Conservation (phyloP, 2,329 filamentous ascomycete species). For the Lasiodiplodia sp. region DNA sequence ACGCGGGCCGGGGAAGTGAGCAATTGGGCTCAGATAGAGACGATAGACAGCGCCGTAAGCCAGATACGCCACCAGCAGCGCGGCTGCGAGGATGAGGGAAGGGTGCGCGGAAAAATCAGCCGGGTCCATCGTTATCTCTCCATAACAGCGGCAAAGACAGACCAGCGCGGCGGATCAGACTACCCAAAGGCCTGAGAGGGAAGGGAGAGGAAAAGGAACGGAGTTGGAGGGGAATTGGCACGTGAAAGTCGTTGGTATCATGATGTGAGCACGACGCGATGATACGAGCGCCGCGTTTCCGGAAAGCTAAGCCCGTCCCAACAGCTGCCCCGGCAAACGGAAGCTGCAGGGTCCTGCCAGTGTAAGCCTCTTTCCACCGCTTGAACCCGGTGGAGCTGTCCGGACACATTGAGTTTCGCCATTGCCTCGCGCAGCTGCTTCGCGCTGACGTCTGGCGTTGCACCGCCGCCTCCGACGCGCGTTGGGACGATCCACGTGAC, state of each 20-base stretch:
- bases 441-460: neutral
- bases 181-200: neutral
- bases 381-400: neutral
- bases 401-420: neutral
- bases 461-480: neutral
- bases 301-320: neutral
- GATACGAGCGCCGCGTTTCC: neutral
- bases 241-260: constrained; percentile 21
- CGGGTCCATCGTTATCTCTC: constrained; percentile 2
- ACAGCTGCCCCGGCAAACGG: neutral
- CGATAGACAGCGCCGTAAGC: constrained; percentile 29
- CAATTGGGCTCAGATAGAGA: constrained; percentile 26
- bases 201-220: neutral
- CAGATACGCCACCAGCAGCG: constrained; percentile 6
- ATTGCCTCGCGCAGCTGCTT: neutral
- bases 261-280: constrained; percentile 1
- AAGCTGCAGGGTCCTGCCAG: neutral
- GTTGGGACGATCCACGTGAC: neutral
- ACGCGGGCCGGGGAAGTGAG: constrained; percentile 33
- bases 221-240: neutral
- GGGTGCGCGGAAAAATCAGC: neutral
- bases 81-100: neutral
- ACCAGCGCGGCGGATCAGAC: neutral
- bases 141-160: neutral
- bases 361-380: neutral